Evolutionary conservation across 371 early-diverging fungal genomes (phyloP), one percentile per base, ranked within the genome.

Genomic region (Smittium culicis): DNA sequence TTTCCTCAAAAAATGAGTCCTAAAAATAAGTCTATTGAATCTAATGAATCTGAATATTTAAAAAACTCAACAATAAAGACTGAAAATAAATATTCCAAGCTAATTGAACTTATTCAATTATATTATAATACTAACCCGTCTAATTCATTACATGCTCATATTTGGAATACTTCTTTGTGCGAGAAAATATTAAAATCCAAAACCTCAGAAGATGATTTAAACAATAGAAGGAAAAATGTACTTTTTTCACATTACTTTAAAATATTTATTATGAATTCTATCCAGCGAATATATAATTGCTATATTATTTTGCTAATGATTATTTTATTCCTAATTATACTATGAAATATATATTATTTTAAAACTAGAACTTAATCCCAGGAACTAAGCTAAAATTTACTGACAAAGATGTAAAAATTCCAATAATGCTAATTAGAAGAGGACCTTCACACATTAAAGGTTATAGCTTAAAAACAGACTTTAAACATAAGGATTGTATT

Each of bases 341-440:
- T n/a, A n/a, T n/a, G n/a, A n/a, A n/a, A n/a, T n/a, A n/a, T n/a
- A n/a, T n/a, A n/a, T n/a, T n/a, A n/a, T 45, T 45, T 45, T 45
- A 45, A 45, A 11, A 14, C 5, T 59, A 63, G 33, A 31, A 63
- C 28, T 79, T 90, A 3, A 66, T 90, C 3, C 91, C 91, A 0
- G 90, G 91, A n/a, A 79, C 86, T 0, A 82, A 81, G 58, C 74
- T 94, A 5, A 34, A 45, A 20, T 79, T 83, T 0, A 74, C 69
- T 0, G 67, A 78, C 24, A 56, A 66, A 25, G 93, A 92, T 69
- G 74, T 81, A 25, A 68, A 73, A 2, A 80, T 96, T 1, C 96
- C 96, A 0, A 45, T 96, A 28, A 68, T 96, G 0, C 78, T 94
- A 2, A 70, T 93, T 11, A 92, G 91, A 70, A 84, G 91, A 24